Evolutionary conservation across 1,284 basidiomycete genomes (phyloP), one percentile per base, ranked within the genome.

Genomic region (Erythrobasidium hasegawianum): DNA sequence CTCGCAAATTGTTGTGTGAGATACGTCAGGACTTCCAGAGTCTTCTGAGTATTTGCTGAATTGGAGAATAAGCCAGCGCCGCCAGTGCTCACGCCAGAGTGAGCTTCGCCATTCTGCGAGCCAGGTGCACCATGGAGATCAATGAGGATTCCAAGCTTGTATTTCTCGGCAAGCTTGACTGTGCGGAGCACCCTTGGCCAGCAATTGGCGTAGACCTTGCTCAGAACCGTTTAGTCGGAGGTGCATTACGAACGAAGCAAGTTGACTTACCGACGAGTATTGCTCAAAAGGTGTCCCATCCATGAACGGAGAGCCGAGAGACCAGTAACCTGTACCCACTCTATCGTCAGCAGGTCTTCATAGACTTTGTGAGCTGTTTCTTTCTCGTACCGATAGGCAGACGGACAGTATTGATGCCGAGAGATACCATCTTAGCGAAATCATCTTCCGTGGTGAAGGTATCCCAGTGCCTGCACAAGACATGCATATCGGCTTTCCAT

Each of bases 321-420:
- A 43, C 60, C 60, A 59, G 43, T 64, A 64, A 5, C 60, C 60
- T 27, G 39, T 20, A 24, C n/a, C n/a, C n/a, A n/a, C n/a, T n/a
- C n/a, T n/a, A n/a, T n/a, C n/a, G n/a, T n/a, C n/a, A n/a, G n/a
- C n/a, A n/a, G n/a, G n/a, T n/a, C n/a, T n/a, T n/a, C n/a, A n/a
- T n/a, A n/a, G n/a, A n/a, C n/a, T n/a, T 9, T 16, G 22, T 5
- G 4, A 29, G 26, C 16, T 16, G 8, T 3, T 3, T 5, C 18
- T 20, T 16, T 7, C 14, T 16, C 50, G 16, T 22, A 29, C 89
- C 89, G 69, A 96, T 88, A 1, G 91, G 91, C 47, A 96, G 79
- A 43, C 92, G 85, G 68, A 92, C 87, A 76, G 90, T 88, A 76
- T 90, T 90, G 59, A 90, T 79, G 10, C 87, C 87, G 14, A 87